Evolutionary conservation across 78 protist species (phyloP).

Genomic region (Ministeria vibrans): DNA sequence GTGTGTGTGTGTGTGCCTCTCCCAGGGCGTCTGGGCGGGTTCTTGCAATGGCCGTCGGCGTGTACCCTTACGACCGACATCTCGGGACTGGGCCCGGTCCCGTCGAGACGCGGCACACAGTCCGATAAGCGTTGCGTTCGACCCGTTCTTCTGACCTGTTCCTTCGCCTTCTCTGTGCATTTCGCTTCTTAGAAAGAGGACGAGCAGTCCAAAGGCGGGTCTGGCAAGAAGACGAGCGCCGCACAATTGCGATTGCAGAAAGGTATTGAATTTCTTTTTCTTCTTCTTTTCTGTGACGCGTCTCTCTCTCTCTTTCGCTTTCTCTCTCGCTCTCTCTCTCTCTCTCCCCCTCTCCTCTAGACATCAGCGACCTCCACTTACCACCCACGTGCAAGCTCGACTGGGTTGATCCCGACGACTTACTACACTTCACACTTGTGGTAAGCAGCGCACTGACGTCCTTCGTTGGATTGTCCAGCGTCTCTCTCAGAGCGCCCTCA

Average conservation of each 20-base stretch:
- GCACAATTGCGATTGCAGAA: slow-evolving; percentile 29
- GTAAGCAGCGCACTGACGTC: neutral
- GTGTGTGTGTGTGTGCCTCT: no score
- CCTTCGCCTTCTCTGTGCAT: no score
- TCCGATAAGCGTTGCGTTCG: no score
- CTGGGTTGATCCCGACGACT: slow-evolving; percentile 14
- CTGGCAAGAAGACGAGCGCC: slow-evolving; percentile 10
- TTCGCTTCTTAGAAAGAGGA: no score
- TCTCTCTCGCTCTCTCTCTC: neutral
- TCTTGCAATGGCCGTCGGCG: no score
- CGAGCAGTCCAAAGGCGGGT: neutral
- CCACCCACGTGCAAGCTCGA: slow-evolving; percentile 20
- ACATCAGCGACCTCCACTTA: slow-evolving; percentile 18
- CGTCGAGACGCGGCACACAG: no score
- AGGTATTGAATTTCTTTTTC: neutral
- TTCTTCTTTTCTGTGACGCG: neutral
- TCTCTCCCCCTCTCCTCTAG: neutral
- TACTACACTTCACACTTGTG: neutral
- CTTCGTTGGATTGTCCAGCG: neutral
- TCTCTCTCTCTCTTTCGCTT: neutral
- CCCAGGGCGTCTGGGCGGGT: no score
- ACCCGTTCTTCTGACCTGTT: no score
- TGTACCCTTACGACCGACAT: no score
- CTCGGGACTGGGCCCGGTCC: no score
- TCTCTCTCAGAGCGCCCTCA: neutral